Base-by-base conservation (phyloP, 192 early-diverging fungal genomes). In the Coemansia sp. region DNA sequence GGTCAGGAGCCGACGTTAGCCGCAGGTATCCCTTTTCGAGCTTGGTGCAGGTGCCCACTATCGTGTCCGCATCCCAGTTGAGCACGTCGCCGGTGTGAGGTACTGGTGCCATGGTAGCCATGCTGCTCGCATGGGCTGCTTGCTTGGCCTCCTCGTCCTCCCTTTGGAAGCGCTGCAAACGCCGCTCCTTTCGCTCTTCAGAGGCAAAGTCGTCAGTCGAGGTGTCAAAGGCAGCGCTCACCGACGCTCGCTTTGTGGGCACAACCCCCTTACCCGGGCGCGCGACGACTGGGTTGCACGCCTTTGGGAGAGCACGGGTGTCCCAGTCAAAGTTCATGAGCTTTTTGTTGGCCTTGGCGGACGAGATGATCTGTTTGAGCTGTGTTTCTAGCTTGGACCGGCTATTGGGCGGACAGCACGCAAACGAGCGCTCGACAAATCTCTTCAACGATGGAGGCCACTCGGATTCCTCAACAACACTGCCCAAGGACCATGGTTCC, bases 21-120 rank as follows among this genome's bases (percentile, higher is more conserved):
- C 96, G 86, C 50, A 97, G 75, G 72, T 97, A 99, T 57, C 79
- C 79, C 78, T 99, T 99, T 74, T 97, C 94, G n/a, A 99, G 82
- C 38, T 85, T 72, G 14, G 83, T 80, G 60, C 89, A 88, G 2
- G 95, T 95, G 36, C 96, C 96, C 21, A 96, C 90, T 65, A 98
- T 93, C 6, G 94, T 93, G 59, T 90, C 77, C 50, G 85, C 79
- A 62, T 94, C 89, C 91, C 90, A 91, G 66, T 90, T 87, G 41
- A 86, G 85, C 52, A 91, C 90, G 64, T 90, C 90, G 13, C 85
- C 42, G 7, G 56, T 70, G 42, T 77, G 65, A 2, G 65, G 70
- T 43, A 68, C 53, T 8, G 80, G 73, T 85, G 79, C 66, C 18
- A 66, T 59, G 3, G 63, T 37, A 5, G 64, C 18, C 23, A 53